Percentiles rank a stretch among this genome's conserved stretches.
Conservation (phyloP, 2,329 filamentous ascomycete species). For the Verticillium dahliae region DNA sequence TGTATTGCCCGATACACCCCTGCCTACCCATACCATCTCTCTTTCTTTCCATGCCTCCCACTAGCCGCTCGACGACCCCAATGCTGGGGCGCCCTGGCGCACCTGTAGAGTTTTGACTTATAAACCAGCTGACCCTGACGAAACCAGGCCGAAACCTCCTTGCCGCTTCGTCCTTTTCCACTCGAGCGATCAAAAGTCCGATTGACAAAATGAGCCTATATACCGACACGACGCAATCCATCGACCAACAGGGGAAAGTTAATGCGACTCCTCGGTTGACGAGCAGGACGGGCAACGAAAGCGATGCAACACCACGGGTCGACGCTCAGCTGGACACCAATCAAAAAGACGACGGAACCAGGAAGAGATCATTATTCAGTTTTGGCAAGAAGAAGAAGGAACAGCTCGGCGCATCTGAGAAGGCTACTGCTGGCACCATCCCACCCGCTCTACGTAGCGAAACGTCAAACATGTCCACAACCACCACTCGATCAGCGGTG, state of each 20-base stretch:
- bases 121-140: not conserved
- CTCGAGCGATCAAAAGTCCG: not conserved
- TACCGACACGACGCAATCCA: conserved; percentile 14
- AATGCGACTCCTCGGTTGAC: conserved; percentile 17
- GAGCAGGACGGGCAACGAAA: conserved; percentile 20
- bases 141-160: not conserved
- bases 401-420: conserved; percentile 28
- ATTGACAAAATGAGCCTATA: conserved; percentile 19
- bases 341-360: conserved; percentile 23
- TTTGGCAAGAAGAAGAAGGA: conserved; percentile 56
- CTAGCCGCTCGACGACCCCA: not conserved
- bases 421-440: conserved; percentile 23
- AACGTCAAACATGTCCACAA: conserved; percentile 28
- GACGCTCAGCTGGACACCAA: conserved; percentile 13
- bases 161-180: not conserved
- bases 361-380: conserved; percentile 54
- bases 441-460: conserved; percentile 19
- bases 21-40: not conserved
- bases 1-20: not conserved
- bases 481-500: conserved; percentile 27
- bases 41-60: not conserved
- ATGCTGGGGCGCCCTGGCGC: not conserved
- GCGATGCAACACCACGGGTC: conserved; percentile 21
- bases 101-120: not conserved
- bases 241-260: conserved; percentile 20